A percentile compares a stretch with the other conserved stretches of the same genome.
phyloP scores from a whole-genome alignment of 495 filamentous ascomycete species.

The Penicillium antarcticum region DNA sequence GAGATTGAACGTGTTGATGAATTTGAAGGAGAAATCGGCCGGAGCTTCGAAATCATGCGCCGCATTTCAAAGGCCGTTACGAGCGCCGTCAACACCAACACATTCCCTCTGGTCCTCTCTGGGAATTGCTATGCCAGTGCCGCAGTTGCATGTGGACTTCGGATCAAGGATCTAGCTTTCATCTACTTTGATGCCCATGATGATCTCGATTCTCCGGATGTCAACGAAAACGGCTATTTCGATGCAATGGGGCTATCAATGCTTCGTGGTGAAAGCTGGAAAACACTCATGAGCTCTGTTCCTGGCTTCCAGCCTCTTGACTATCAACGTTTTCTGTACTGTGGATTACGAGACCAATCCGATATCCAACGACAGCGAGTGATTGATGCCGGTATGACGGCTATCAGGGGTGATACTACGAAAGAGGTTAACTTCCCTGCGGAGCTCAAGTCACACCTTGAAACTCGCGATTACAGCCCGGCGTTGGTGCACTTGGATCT shows the following conservation, averaged over 20 bases:
- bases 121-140: constrained; percentile 24
- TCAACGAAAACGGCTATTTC: constrained; percentile 27
- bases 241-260: constrained; percentile 26
- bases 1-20: constrained; percentile 19
- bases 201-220: constrained; percentile 24
- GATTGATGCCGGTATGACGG: constrained; percentile 17
- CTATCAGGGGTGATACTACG: constrained; percentile 15
- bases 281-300: constrained; percentile 17
- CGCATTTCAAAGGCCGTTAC: constrained; percentile 18
- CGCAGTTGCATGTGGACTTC: constrained; percentile 19
- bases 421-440: constrained; percentile 14
- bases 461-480: constrained; percentile 2
- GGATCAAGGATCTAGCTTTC: constrained; percentile 13
- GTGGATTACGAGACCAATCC: constrained; percentile 19
- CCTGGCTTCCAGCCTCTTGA: constrained; percentile 16
- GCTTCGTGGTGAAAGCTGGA: constrained; percentile 28
- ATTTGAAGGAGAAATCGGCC: constrained; percentile 25
- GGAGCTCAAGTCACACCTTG: constrained; percentile 8
- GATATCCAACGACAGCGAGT: constrained; percentile 16
- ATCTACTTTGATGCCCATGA: constrained; percentile 28
- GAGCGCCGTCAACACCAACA: constrained; percentile 5
- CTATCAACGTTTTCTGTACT: constrained; percentile 20
- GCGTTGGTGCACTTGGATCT: constrained; percentile 26
- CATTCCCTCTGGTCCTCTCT: constrained; percentile 22
- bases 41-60: constrained; percentile 24